phyloP scores from a whole-genome alignment of 805 yeast genomes.

The Metschnikowia borealis region DNA sequence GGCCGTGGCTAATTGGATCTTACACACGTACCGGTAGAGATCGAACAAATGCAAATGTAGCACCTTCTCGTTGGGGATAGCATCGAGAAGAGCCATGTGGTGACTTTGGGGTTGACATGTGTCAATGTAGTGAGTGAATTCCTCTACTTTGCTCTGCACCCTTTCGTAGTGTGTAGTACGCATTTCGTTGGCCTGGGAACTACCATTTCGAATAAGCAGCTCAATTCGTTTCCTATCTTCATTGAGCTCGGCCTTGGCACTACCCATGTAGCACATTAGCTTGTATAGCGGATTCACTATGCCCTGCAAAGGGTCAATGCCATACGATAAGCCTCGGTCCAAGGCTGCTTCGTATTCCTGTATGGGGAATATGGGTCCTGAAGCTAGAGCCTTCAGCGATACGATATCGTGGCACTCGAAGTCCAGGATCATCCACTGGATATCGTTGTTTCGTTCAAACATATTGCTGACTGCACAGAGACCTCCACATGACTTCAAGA shows the following conservation, averaged over 20 bases:
- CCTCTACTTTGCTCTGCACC: slow-evolving; percentile 3
- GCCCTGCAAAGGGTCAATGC: slow-evolving; percentile 19
- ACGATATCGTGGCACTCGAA: slow-evolving; percentile 22
- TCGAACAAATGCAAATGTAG: slow-evolving; percentile 16
- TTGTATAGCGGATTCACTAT: slow-evolving; percentile 15
- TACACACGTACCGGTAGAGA: slow-evolving; percentile 13
- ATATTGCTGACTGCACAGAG: slow-evolving; percentile 7
- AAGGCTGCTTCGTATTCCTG: slow-evolving; percentile 15
- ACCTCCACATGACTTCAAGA: slow-evolving; percentile 17
- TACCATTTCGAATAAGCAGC: neutral
- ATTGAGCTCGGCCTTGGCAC: slow-evolving; percentile 11
- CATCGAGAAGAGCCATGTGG: slow-evolving; percentile 10
- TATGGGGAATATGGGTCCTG: slow-evolving; percentile 17
- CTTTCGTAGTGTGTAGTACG: slow-evolving; percentile 10
- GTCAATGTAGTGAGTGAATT: slow-evolving; percentile 5
- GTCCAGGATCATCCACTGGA: slow-evolving; percentile 19
- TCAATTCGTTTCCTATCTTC: slow-evolving; percentile 5
- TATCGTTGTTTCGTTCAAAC: slow-evolving; percentile 17
- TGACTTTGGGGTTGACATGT: slow-evolving; percentile 11
- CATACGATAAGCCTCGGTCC: slow-evolving; percentile 12
- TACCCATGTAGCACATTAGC: slow-evolving; percentile 15
- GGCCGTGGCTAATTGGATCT: slow-evolving; percentile 13
- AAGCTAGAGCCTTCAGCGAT: slow-evolving; percentile 14
- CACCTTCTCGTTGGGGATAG: slow-evolving; percentile 6
- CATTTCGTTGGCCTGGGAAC: neutral